Conservation (phyloP, 306 rosid genomes). For the Vicia villosa region DNA sequence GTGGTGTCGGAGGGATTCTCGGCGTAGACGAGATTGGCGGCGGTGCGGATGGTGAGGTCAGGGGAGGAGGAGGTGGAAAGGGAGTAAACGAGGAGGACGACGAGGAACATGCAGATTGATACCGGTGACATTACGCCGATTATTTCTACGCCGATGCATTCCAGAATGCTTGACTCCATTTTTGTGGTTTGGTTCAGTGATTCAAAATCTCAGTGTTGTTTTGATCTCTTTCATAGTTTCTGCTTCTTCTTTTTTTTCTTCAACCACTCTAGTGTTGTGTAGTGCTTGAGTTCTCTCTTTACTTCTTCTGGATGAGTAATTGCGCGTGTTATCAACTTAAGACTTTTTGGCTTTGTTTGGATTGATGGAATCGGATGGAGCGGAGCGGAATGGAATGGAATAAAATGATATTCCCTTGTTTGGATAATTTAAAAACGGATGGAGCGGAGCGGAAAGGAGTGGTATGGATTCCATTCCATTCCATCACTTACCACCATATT, state of each 20-base stretch:
- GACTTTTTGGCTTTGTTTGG: too few relatives aligned
- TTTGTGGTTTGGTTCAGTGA: not conserved
- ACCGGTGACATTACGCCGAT: conserved; percentile 95
- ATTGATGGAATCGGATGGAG: too few relatives aligned
- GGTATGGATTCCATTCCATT: too few relatives aligned
- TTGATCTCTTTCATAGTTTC: not conserved
- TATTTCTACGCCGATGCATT: conserved; percentile 78
- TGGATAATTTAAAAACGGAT: too few relatives aligned
- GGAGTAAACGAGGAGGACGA: conserved; percentile 80
- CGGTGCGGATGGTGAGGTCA: conserved; percentile 58
- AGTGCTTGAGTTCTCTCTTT: not conserved
- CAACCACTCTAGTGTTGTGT: not conserved
- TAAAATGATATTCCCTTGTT: too few relatives aligned
- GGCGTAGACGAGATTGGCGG: conserved; percentile 86
- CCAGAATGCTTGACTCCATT: conserved; percentile 85
- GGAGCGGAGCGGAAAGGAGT: too few relatives aligned
- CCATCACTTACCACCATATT: too few relatives aligned
- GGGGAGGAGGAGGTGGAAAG: conserved; percentile 58
- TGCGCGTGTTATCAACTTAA: not conserved
- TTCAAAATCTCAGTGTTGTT: not conserved
- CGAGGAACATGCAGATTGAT: conserved; percentile 91
- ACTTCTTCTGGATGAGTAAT: not conserved
- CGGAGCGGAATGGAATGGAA: too few relatives aligned
- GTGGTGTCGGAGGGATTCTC: conserved; percentile 79
- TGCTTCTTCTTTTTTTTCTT: not conserved